Evolutionary conservation across 805 yeast species (phyloP), one percentile per base, ranked within the genome.

Genomic region (Cyberlindnera petersonii): DNA sequence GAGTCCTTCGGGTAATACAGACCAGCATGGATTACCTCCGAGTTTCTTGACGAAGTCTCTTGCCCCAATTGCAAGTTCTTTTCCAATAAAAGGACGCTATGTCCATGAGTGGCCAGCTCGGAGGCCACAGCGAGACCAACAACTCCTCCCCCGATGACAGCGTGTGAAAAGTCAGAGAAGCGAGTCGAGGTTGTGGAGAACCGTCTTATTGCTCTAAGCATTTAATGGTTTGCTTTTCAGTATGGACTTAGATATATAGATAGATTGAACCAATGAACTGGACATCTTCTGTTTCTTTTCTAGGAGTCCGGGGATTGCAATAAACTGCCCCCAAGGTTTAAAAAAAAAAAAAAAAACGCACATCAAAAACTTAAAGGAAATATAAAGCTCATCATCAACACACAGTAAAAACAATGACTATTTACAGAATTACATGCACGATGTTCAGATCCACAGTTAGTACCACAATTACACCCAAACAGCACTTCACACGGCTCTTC

Each of bases 21-120:
- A 0, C 96, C 96, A 0, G 95, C 95, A 61, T 88, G 97, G 18
- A 88, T 82, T 19, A 89, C 97, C 55, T 89, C 97, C 2, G 95
- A 84, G 65, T 88, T 88, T 37, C 96, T 67, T n/a, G 91, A 74
- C 6, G 94, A 82, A 0, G 95, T 86, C 52, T 88, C 96, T 48
- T 74, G 72, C 2, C 96, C 96, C 34, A 77, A 57, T 24, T 67
- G 66, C 1, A 62, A 58, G 56, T 87, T 77, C 52, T 82, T 77
- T 50, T 88, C 97, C 2, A 88, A 58, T 9, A 89, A 56, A 0
- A 87, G 87, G 5, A 63, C 63, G 40, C 72, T 72, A 5, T 68
- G 58, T n/a, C 68, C 46, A 4, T 59, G 52, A 35, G 65, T 60
- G 29, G 77, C 64, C 23, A 88, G 64, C 47, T 82, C 81, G 1